Evolutionary conservation across 495 filamentous ascomycete species (phyloP).

Genomic region (Mytilinidion resinicola): DNA sequence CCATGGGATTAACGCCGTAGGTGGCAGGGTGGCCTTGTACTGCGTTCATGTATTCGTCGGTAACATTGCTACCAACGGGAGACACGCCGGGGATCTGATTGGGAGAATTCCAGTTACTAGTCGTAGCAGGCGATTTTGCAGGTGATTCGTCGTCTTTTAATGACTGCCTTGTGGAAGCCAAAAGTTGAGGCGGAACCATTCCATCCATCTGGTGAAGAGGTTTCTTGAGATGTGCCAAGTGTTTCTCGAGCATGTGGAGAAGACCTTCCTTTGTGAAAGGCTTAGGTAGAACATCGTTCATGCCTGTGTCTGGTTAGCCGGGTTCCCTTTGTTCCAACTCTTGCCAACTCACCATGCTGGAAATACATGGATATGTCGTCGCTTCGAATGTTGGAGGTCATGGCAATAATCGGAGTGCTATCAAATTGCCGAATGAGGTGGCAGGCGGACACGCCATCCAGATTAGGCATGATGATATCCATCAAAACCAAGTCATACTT

Average conservation of each 20-base stretch:
- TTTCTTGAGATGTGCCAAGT: slow-evolving; percentile 71
- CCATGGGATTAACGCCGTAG: slow-evolving; percentile 21
- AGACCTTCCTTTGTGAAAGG: slow-evolving; percentile 96
- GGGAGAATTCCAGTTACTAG: slow-evolving; percentile 48
- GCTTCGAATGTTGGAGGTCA: slow-evolving; percentile 97
- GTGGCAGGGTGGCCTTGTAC: slow-evolving; percentile 14
- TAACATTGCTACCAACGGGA: slow-evolving; percentile 30
- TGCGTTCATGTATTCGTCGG: slow-evolving; percentile 39
- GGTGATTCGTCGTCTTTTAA: slow-evolving; percentile 82
- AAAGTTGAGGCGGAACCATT: slow-evolving; percentile 41
- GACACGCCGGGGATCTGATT: slow-evolving; percentile 37
- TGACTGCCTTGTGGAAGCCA: slow-evolving; percentile 46
- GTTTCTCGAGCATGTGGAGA: slow-evolving; percentile 81
- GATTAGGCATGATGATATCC: slow-evolving; percentile 98
- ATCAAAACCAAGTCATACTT: slow-evolving; percentile 93
- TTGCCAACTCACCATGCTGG: slow-evolving; percentile 68
- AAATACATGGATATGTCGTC: slow-evolving; percentile 98
- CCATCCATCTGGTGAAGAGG: slow-evolving; percentile 52
- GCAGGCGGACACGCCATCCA: slow-evolving; percentile 92
- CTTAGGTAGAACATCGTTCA: slow-evolving; percentile 97
- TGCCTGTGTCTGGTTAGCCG: slow-evolving; percentile 52
- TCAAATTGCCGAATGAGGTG: slow-evolving; percentile 89
- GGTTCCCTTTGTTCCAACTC: slow-evolving; percentile 17
- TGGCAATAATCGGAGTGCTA: slow-evolving; percentile 81
- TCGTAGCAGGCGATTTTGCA: slow-evolving; percentile 48